Percentiles rank a stretch among this genome's conserved stretches.
These are phyloP conservation scores for Yamadazyma scolyti DNA, from an alignment of 805 yeast species.

Conservation along the genomic window DNA sequence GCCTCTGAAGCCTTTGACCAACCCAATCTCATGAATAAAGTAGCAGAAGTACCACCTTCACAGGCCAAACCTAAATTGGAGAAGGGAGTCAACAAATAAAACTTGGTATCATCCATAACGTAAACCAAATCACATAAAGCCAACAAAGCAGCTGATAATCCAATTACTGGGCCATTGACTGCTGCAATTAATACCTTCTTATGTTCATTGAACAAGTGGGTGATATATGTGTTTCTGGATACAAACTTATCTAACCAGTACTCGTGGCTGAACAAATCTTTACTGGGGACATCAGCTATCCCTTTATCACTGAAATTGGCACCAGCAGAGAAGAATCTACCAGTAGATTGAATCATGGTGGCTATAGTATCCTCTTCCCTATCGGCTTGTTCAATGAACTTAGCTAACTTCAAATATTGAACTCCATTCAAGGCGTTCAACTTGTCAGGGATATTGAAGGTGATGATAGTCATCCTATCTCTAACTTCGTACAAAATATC, in stretches of 20 bases:
- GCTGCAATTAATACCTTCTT: constrained; percentile 67
- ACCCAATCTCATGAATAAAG: constrained; percentile 69
- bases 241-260: constrained; percentile 57
- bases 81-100: constrained; percentile 69
- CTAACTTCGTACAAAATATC: constrained; percentile 39
- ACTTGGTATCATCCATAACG: constrained; percentile 54
- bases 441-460: constrained; percentile 56
- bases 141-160: constrained; percentile 70
- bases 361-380: constrained; percentile 54
- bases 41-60: constrained; percentile 73
- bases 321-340: constrained; percentile 80
- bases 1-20: constrained; percentile 71
- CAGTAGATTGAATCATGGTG: constrained; percentile 68
- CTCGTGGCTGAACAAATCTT: constrained; percentile 31
- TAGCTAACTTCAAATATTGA: constrained; percentile 61
- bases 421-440: constrained; percentile 65
- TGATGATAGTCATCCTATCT: constrained; percentile 57
- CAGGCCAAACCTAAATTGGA: constrained; percentile 77
- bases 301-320: constrained; percentile 59
- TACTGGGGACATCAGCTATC: constrained; percentile 22
- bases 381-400: constrained; percentile 59
- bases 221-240: constrained; percentile 68
- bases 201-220: constrained; percentile 68
- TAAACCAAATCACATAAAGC: constrained; percentile 76
- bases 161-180: constrained; percentile 85